These are phyloP conservation scores for Malassezia cuniculi DNA, from an alignment of 1,284 basidiomycete genomes.

Conservation along the genomic window DNA sequence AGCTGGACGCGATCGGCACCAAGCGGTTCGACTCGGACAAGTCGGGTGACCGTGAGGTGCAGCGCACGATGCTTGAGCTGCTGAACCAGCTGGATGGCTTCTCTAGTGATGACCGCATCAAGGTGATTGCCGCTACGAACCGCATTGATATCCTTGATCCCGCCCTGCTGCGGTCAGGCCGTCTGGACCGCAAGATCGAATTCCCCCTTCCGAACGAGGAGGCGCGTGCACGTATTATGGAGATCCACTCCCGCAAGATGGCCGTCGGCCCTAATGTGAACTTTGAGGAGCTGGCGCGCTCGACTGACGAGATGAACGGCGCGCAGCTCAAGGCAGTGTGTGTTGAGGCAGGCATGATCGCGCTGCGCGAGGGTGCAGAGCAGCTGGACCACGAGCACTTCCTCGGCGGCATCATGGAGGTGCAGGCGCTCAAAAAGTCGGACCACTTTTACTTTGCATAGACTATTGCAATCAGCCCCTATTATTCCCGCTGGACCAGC, in stretches of 20 bases:
- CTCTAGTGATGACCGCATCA: constrained; percentile 88
- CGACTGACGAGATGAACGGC: constrained; percentile 66
- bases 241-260: constrained; percentile 88
- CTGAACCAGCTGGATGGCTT: constrained; percentile 74
- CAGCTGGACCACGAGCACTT: constrained; percentile 44
- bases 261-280: constrained; percentile 61
- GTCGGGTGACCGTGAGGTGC: constrained; percentile 94
- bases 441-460: constrained; percentile 38
- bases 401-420: constrained; percentile 43
- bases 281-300: constrained; percentile 61
- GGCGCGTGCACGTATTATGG: constrained; percentile 59
- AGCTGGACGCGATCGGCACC: constrained; percentile 95
- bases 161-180: constrained; percentile 61
- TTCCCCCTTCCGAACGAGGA: constrained; percentile 66
- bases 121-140: constrained; percentile 98
- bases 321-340: constrained; percentile 52
- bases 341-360: constrained; percentile 97
- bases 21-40: constrained; percentile 98
- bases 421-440: constrained; percentile 45
- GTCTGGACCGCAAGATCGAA: constrained; percentile 67
- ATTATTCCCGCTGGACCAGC: constrained; percentile 8
- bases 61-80: constrained; percentile 96
- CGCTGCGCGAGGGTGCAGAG: constrained; percentile 81
- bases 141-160: constrained; percentile 92
- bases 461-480: not conserved